Evolutionary conservation across 2,329 filamentous ascomycete genomes (phyloP).

Genomic region (Stachybotrys elegans): DNA sequence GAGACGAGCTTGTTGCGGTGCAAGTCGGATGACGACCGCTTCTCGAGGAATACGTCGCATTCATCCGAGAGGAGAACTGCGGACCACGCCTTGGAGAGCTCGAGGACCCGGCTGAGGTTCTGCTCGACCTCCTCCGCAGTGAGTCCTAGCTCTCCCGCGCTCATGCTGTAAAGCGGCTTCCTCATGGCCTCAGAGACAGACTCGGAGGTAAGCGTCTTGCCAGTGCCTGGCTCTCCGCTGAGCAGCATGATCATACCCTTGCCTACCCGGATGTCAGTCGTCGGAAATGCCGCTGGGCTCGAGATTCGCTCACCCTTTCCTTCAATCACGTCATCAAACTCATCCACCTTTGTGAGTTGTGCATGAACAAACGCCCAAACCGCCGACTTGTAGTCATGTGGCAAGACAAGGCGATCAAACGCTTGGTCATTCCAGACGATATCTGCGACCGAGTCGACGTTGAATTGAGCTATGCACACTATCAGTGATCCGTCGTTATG

Average conservation of each 20-base stretch:
- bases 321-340: constrained; percentile 47
- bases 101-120: constrained; percentile 48
- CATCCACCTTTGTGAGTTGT: constrained; percentile 34
- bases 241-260: constrained; percentile 46
- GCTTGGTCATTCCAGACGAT: constrained; percentile 44
- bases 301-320: no score
- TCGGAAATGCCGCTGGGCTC: no score
- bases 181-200: constrained; percentile 44
- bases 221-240: constrained; percentile 42
- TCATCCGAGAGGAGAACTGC: constrained; percentile 30
- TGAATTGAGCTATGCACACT: constrained; percentile 47
- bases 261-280: no score
- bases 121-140: constrained; percentile 59
- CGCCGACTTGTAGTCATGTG: constrained; percentile 44
- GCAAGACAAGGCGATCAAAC: constrained; percentile 45
- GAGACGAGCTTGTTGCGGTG: constrained; percentile 27
- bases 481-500: no score
- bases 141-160: constrained; percentile 66
- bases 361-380: constrained; percentile 45
- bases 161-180: constrained; percentile 45
- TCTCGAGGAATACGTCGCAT: constrained; percentile 38
- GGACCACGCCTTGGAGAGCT: constrained; percentile 58
- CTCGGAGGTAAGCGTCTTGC: constrained; percentile 46
- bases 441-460: constrained; percentile 36
- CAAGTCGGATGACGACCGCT: constrained; percentile 26